Base-by-base conservation (phyloP, 805 yeast genomes). In the Starmerella gropengiesseri region DNA sequence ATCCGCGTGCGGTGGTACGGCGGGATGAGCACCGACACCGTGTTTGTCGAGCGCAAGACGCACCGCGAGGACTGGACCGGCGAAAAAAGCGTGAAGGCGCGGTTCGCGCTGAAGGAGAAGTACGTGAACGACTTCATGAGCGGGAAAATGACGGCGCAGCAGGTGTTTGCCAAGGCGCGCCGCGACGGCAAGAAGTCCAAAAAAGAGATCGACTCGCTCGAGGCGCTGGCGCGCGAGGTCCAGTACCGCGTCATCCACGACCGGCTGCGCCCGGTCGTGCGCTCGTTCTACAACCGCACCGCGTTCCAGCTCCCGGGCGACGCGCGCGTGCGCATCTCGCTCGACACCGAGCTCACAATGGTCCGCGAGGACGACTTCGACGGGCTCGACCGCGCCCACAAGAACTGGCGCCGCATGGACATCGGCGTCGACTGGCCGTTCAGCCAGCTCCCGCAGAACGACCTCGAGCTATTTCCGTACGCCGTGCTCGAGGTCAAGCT, bases 11-110 rank as follows among this genome's bases (percentile, higher is more conserved):
- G 98, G 68, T 91, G 99, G 99, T 91, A 91, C 61, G 98, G 99
- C 60, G 95, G 95, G 43, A 91, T 91, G 98, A 71, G 73, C 42
- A 73, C 87, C 2, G 95, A 89, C 54, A 83, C 82, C 31, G 83
- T 89, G 43, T 91, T 91, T 51, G 94, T 89, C 37, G 99, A 91
- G 66, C 76, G 98, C 63, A 91, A 91, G 63, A 91, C 99, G 5
- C 98, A 91, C 60, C 75, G 98, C 63, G 98, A 91, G 64, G 99
- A 91, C 68, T 89, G 98, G 98, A 91, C 99, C 3, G 99, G 99
- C 55, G 98, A 91, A 63, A 89, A 89, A 65, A 84, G 95, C n/a
- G 98, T 91, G 51, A 91, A 91, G 65, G 97, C 97, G 5, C 75
- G 98, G 61, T 91, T 91, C 64, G 78, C 89, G 17, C 66, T 91